A percentile compares a stretch with the other conserved stretches of the same genome.
phyloP scores from a whole-genome alignment of 495 filamentous ascomycete species.

The Hyaloscypha finlandica region DNA sequence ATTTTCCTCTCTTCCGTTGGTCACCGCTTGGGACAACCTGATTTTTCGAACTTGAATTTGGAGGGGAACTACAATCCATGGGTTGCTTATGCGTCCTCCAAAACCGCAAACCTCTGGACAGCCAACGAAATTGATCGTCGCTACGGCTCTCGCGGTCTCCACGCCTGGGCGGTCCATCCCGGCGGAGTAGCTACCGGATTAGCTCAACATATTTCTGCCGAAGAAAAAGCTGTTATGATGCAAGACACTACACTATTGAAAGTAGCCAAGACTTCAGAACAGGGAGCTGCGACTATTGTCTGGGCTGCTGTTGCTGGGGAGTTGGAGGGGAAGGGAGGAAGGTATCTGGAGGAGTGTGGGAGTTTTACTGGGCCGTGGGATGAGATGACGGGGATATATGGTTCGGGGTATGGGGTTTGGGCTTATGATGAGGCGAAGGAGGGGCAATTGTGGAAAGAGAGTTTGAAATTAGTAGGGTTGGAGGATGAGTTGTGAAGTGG shows the following conservation, averaged over 20 bases:
- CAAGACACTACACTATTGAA: too few species aligned
- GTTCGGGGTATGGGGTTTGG: neutral
- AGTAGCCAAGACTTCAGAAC: slow-evolving; percentile 35
- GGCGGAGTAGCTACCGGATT: neutral
- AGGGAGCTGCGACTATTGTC: slow-evolving; percentile 46
- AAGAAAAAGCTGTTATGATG: slow-evolving; percentile 5
- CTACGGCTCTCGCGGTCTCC: slow-evolving; percentile 27
- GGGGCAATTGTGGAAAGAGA: slow-evolving; percentile 40
- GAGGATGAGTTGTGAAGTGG: neutral
- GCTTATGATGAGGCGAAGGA: slow-evolving; percentile 39
- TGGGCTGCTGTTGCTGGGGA: slow-evolving; percentile 41
- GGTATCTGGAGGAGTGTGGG: slow-evolving; percentile 38
- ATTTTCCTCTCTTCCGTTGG: slow-evolving; percentile 41
- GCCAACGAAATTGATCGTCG: slow-evolving; percentile 45
- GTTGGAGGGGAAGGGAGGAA: slow-evolving; percentile 40
- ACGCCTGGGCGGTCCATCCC: slow-evolving; percentile 3
- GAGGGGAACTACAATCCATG: slow-evolving; percentile 35
- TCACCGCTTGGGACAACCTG: slow-evolving; percentile 40
- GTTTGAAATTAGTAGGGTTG: slow-evolving; percentile 36
- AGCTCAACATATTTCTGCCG: neutral
- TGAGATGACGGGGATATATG: slow-evolving; percentile 11
- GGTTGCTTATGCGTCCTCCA: slow-evolving; percentile 49
- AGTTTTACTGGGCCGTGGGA: neutral
- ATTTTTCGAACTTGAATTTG: slow-evolving; percentile 44
- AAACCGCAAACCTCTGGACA: slow-evolving; percentile 52